Percentiles rank a stretch among this genome's conserved stretches.
phyloP scores from a whole-genome alignment of 2,329 filamentous ascomycete genomes.

The Colletotrichum filicis region DNA sequence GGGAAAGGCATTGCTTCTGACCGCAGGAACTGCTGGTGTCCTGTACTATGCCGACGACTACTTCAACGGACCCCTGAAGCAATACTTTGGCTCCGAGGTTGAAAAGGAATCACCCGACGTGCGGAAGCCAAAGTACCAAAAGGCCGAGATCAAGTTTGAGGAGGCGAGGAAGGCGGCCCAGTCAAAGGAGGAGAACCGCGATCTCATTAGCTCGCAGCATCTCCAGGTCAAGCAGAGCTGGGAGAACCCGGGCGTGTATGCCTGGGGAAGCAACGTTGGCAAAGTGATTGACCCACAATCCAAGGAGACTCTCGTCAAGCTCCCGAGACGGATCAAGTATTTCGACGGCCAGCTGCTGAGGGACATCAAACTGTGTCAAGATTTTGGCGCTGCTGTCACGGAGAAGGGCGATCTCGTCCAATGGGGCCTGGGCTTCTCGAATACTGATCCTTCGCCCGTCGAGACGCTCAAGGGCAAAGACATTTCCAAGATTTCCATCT shows the following conservation, averaged over 20 bases:
- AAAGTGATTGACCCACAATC: slow-evolving; percentile 88
- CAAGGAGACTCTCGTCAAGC: slow-evolving; percentile 81
- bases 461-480: slow-evolving; percentile 85
- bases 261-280: slow-evolving; percentile 90
- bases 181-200: slow-evolving; percentile 78
- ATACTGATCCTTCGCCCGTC: slow-evolving; percentile 70
- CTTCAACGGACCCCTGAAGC: slow-evolving; percentile 31
- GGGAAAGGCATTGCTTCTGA: slow-evolving; percentile 8
- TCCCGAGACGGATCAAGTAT: slow-evolving; percentile 79
- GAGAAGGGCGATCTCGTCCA: slow-evolving; percentile 91
- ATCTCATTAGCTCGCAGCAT: slow-evolving; percentile 85
- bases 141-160: slow-evolving; percentile 75
- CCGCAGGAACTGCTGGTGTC: slow-evolving; percentile 46
- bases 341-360: slow-evolving; percentile 88
- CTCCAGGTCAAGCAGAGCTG: slow-evolving; percentile 86
- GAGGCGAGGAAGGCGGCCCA: slow-evolving; percentile 66
- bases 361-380: slow-evolving; percentile 85
- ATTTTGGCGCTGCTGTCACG: slow-evolving; percentile 86
- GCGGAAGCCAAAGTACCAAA: slow-evolving; percentile 38
- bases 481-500: slow-evolving; percentile 79
- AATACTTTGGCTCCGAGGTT: slow-evolving; percentile 3
- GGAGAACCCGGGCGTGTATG: slow-evolving; percentile 88
- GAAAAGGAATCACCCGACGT: slow-evolving; percentile 14
- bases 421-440: slow-evolving; percentile 85
- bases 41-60: slow-evolving; percentile 49